Conservation (phyloP, 768 basidiomycete species). For the Suillus subaureus region DNA sequence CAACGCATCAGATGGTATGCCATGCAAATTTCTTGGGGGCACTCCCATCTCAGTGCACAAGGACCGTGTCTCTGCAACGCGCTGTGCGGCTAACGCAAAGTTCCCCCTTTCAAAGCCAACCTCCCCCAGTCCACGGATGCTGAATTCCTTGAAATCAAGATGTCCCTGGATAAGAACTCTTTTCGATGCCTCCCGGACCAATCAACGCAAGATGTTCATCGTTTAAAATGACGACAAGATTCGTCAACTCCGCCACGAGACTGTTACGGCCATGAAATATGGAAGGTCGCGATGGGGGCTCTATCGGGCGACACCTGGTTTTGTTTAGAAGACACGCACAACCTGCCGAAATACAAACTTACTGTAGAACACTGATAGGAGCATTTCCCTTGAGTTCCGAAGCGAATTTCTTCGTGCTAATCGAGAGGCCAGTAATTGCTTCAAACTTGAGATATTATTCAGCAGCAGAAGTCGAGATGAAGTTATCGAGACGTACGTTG, state of each 20-base stretch:
- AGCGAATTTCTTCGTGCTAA: neutral
- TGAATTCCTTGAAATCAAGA: too few species aligned
- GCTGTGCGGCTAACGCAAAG: too few species aligned
- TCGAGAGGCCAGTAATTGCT: neutral
- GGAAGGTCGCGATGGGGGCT: neutral
- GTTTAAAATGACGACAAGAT: neutral
- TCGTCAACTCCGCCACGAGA: neutral
- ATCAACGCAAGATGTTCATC: neutral
- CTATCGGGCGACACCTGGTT: neutral
- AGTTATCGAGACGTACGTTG: neutral
- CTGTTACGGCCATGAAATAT: neutral
- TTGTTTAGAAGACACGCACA: neutral
- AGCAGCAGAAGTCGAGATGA: neutral
- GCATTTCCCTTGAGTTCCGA: neutral
- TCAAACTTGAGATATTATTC: neutral
- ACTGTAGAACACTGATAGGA: neutral
- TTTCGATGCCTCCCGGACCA: constrained; percentile 3
- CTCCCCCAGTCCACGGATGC: too few species aligned
- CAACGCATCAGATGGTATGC: too few species aligned
- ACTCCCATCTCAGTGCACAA: too few species aligned
- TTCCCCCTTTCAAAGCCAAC: too few species aligned
- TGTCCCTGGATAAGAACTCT: neutral
- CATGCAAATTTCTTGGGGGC: too few species aligned
- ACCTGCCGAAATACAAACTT: neutral
- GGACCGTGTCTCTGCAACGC: too few species aligned